Base-by-base conservation (phyloP, 805 yeast species). In the Helenozyma rhizophorensis region DNA sequence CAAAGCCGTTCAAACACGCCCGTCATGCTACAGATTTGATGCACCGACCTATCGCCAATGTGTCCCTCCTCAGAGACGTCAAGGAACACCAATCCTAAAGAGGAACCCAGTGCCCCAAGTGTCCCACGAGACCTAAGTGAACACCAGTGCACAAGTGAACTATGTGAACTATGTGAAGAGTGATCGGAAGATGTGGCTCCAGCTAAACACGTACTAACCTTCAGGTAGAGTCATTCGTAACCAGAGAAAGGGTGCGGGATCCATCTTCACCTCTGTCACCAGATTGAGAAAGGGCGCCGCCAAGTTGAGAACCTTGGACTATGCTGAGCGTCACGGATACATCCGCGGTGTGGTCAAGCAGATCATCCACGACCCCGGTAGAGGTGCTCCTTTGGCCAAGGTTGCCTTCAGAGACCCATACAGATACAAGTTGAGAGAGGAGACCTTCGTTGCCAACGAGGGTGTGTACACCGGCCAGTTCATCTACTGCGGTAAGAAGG, bases 221-320 rank as follows among this genome's bases (percentile, higher is more conserved):
- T 26, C 60, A 80, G 96, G 96, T 85, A 87, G 97, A 83, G 99
- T 93, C 77, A 93, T 93, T 80, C 95, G 98, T 80, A 93, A 93
- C 83, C 99, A 93, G 83, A 89, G 99, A 88, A 93, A 93, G 80
- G 97, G 97, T 84, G 96, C 96, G 74, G 97, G 98, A 70, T 90
- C 97, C 65, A 88, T 93, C 82, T 93, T 93, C 88, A 83, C 95
- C 70, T 82, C 98, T 65, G 95, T 90, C 93, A 90, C 97, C 81
- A 90, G 97, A 78, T 86, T 93, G 74, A 88, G 98, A 85, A 86
- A 93, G 78, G 98, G 98, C 73, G 97, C 98, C 70, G 98, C 98
- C 70, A 90, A 90, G 86, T 83, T 90, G 72, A 87, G 98, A 83
- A 84, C 96, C 69, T 83, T 90, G 71, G 97, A 93, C 76, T 90